A percentile compares a stretch with the other conserved stretches of the same genome.
Conservation (phyloP, 176 grass and related monocot genomes). For the Elaeis guineensis region DNA sequence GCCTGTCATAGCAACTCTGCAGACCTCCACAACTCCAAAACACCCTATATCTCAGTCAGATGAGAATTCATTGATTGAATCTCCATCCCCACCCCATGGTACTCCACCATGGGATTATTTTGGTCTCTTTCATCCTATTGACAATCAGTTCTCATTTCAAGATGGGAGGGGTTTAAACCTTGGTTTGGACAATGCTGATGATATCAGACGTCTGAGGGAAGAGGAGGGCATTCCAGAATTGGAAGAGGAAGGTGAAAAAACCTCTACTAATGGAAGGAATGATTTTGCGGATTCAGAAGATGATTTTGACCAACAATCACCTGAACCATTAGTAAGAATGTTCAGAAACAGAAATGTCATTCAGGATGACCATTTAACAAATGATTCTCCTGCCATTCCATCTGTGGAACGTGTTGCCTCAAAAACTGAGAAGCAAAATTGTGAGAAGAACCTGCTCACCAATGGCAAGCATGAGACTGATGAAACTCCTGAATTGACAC, state of each 20-base stretch:
- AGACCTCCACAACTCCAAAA: slow-evolving; percentile 33
- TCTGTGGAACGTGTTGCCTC: slow-evolving; percentile 24
- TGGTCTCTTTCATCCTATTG: slow-evolving; percentile 72
- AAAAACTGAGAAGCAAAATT: slow-evolving; percentile 27
- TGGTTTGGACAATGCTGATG: slow-evolving; percentile 62
- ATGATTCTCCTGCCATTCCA: slow-evolving; percentile 28
- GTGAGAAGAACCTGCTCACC: slow-evolving; percentile 26
- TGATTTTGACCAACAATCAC: slow-evolving; percentile 81
- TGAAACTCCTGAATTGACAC: slow-evolving; percentile 39
- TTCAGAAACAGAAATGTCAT: slow-evolving; percentile 61
- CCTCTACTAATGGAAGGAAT: slow-evolving; percentile 41
- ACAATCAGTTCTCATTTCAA: slow-evolving; percentile 54
- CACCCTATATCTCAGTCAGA: slow-evolving; percentile 35
- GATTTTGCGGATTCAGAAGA: slow-evolving; percentile 70
- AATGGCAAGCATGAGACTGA: slow-evolving; percentile 53
- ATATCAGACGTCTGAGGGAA: slow-evolving; percentile 66
- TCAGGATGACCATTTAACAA: slow-evolving; percentile 30
- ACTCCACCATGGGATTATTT: slow-evolving; percentile 92
- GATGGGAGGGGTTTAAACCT: slow-evolving; percentile 48
- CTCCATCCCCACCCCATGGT: slow-evolving; percentile 27
- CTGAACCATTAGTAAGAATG: slow-evolving; percentile 63
- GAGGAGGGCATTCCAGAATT: slow-evolving; percentile 93
- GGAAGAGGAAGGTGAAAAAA: slow-evolving; percentile 65
- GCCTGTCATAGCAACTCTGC: slow-evolving; percentile 55
- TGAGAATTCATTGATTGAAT: slow-evolving; percentile 62